Conservation (phyloP, 306 rosid species). For the Leucaena leucocephala region DNA sequence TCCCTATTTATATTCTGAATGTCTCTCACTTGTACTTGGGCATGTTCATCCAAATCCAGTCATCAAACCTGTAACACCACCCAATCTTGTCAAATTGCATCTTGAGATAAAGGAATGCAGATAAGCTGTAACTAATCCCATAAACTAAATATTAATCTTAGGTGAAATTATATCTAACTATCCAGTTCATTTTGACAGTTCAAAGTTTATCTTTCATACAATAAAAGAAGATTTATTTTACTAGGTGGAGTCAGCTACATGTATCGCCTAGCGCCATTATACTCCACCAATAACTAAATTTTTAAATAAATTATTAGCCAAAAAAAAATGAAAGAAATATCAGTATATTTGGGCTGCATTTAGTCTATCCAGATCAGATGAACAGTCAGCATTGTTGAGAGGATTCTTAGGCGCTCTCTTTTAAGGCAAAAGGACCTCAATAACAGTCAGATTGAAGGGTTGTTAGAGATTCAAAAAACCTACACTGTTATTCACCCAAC, state of each 20-base stretch:
- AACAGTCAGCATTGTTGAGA: background rate
- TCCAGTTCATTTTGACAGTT: background rate
- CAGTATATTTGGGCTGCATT: background rate
- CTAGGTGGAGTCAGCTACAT: no score
- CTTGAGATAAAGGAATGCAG: background rate
- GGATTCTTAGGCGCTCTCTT: background rate
- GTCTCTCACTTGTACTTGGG: background rate
- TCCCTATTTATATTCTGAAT: conserved; percentile 10
- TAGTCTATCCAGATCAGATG: background rate
- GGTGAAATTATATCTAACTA: background rate
- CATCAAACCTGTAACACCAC: conserved; percentile 36
- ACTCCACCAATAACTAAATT: no score
- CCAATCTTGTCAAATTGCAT: background rate
- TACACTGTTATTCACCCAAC: conserved; percentile 12
- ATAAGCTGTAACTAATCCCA: background rate
- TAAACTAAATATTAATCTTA: no score
- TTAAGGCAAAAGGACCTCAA: background rate
- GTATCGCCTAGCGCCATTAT: no score
- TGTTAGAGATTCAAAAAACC: conserved; percentile 15
- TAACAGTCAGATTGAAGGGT: background rate
- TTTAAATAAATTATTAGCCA: no score
- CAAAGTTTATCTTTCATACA: background rate
- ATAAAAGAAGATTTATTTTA: no score
- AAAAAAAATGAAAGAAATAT: background rate
- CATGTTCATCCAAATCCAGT: conserved; percentile 13